A percentile compares a stretch with the other conserved stretches of the same genome.
These are phyloP conservation scores for Corylus avellana DNA, from an alignment of 306 rosid genomes.

Conservation along the genomic window DNA sequence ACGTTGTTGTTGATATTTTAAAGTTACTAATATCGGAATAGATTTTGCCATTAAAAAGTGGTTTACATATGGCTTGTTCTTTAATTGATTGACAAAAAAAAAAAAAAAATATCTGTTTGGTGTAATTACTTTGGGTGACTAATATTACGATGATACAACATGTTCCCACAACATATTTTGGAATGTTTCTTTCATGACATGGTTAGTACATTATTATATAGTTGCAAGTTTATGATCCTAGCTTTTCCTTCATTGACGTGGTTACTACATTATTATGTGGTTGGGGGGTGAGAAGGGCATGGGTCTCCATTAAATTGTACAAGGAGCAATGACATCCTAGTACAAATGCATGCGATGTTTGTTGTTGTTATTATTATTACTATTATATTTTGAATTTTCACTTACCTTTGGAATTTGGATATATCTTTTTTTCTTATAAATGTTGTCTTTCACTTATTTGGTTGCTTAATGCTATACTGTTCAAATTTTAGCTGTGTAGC, in stretches of 20 bases:
- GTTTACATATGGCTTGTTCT: background rate
- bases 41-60: background rate
- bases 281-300: background rate
- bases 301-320: background rate
- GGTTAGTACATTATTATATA: background rate
- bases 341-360: background rate
- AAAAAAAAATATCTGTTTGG: background rate
- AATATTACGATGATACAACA: background rate
- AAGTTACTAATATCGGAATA: background rate
- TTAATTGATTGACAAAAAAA: background rate
- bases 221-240: background rate
- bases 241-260: background rate
- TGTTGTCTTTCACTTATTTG: background rate
- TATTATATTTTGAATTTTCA: background rate
- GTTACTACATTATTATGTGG: background rate
- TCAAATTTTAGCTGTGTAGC: background rate
- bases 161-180: background rate
- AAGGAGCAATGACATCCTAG: background rate
- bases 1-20: background rate
- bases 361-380: background rate
- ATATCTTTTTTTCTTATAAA: background rate
- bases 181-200: background rate
- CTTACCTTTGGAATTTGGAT: background rate
- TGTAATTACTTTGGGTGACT: background rate
- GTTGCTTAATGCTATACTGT: background rate